Base-by-base conservation (phyloP, 805 yeast genomes). In the Yarrowia yakushimensis region DNA sequence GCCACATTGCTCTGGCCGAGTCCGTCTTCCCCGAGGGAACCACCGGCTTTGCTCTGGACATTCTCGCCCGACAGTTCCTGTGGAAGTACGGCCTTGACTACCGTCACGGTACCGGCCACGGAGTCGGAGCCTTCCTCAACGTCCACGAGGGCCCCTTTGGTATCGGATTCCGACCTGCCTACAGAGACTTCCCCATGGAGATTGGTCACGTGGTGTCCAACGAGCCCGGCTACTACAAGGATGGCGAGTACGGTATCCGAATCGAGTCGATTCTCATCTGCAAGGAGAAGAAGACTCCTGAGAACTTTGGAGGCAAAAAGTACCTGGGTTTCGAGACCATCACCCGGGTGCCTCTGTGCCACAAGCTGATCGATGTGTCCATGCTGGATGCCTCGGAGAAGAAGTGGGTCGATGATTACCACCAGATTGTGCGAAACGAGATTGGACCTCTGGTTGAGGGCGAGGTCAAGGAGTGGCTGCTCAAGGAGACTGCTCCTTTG, bases 141-240 rank as follows among this genome's bases (percentile, higher is more conserved):
- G 98, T 94, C 17, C 99, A 94, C 72, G 97, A 96, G 70, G 94
- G 96, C 0, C 98, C 98, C 1, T 81, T 93, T 62, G 96, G 92
- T 15, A 84, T 94, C 64, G 89, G 87, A 64, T 77, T 73, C 70
- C 78, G 79, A 69, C 74, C 77, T 25, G 76, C 80, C 15, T 75
- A 82, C 25, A 75, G 78, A 33, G 77, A 81, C 10, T 81, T 80
- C 45, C 84, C 90, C 6, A 65, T 77, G 28, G 74, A 79, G 62
- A 78, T 78, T 13, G 97, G 97, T 5, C 89, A 86, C 67, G 81
- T 92, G 23, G 76, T 90, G 41, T 86, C 96, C 57, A 92, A 92
- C 74, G 99, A 94, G 73, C 99, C 99, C 0, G 99, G 99, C 0
- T 93, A 79, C 72, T 94, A 94, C 73, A 84, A 86, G 66, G 96